These are phyloP conservation scores for Eucalyptus curtisii DNA, from an alignment of 345 rosid species.

Conservation along the genomic window DNA sequence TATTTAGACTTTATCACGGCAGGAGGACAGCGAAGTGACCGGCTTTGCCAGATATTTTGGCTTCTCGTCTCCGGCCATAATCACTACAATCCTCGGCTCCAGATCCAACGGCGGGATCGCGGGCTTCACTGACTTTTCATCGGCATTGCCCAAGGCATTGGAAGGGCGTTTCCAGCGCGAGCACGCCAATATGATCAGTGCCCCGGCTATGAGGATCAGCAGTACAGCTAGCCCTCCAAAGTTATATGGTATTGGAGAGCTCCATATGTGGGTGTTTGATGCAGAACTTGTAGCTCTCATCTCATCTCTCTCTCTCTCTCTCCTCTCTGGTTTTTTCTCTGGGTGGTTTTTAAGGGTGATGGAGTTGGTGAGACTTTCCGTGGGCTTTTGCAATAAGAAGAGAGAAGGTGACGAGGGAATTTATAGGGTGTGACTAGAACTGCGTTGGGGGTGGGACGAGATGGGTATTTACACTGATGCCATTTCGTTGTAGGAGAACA, in stretches of 20 bases:
- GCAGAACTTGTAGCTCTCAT: not conserved
- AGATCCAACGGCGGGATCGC: not conserved
- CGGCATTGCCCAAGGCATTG: not conserved
- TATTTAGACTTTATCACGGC: not conserved
- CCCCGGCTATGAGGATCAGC: slow-evolving; percentile 4
- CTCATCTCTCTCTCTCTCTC: not conserved
- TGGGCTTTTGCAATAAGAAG: not conserved
- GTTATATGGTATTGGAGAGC: slow-evolving; percentile 16
- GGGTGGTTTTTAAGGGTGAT: not conserved
- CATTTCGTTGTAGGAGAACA: not conserved
- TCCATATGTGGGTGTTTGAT: not conserved
- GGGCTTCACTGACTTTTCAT: not conserved
- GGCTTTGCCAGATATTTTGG: slow-evolving; percentile 21
- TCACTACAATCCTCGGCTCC: slow-evolving; percentile 18
- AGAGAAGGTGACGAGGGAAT: not conserved
- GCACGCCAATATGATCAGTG: slow-evolving; percentile 14
- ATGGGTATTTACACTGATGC: not conserved
- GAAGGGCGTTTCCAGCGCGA: not conserved
- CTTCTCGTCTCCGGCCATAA: slow-evolving; percentile 33
- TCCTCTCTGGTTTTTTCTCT: not conserved
- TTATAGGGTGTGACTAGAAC: not conserved
- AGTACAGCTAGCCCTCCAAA: slow-evolving; percentile 16
- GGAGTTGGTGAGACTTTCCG: not conserved
- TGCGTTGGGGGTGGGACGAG: not conserved
- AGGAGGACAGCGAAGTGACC: not conserved